A percentile compares a stretch with the other conserved stretches of the same genome.
Evolutionary conservation across 75 land plant genomes (phyloP).

Genomic region (Cryptomeria japonica): DNA sequence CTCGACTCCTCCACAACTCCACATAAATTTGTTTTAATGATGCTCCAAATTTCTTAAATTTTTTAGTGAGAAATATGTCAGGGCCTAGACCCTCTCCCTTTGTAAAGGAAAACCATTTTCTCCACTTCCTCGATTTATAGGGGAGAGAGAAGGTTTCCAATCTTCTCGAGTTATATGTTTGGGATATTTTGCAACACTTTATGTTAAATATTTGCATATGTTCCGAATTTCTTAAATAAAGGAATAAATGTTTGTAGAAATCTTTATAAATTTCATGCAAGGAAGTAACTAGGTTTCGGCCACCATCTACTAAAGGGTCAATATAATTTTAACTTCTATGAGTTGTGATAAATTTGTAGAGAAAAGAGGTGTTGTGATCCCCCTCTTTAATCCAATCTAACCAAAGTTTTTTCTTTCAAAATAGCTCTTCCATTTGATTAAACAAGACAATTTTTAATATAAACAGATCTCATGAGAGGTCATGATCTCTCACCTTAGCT

Average conservation of each 20-base stretch:
- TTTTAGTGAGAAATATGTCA: background rate
- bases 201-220: background rate
- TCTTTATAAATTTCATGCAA: too few species aligned
- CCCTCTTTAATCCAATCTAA: background rate
- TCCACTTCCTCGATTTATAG: background rate
- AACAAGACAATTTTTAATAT: too few species aligned
- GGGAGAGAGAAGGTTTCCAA: background rate
- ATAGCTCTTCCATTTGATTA: too few species aligned
- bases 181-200: background rate
- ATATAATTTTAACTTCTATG: background rate
- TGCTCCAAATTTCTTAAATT: background rate
- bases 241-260: background rate
- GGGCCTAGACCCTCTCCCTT: background rate
- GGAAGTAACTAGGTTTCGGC: background rate
- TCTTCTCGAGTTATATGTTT: background rate
- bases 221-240: background rate
- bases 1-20: background rate
- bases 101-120: background rate
- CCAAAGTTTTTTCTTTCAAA: too few species aligned
- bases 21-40: background rate
- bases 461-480: too few species aligned
- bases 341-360: background rate
- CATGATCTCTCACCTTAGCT: too few species aligned
- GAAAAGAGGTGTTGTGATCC: background rate
- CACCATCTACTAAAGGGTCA: background rate